Evolutionary conservation across 192 early-diverging fungal genomes (phyloP), one percentile per base, ranked within the genome.

Genomic region (Umbelopsis vinacea): DNA sequence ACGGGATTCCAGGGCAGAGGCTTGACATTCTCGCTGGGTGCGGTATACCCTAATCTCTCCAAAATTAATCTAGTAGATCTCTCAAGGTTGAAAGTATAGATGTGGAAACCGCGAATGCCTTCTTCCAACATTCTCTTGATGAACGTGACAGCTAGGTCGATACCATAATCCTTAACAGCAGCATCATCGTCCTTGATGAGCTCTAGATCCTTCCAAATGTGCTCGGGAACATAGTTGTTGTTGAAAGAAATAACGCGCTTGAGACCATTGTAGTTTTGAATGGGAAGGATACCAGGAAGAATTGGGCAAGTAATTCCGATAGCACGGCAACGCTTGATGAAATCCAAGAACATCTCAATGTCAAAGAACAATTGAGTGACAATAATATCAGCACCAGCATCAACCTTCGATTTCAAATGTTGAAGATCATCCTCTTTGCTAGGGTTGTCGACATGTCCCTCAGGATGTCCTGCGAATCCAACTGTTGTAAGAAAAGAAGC

Each of bases 321-420:
- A 5, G 71, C 88, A 1, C 94, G 89, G 73, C 91, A 90, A n/a
- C 81, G 71, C 55, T 87, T 82, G 55, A 91, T 87, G 92, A 95
- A 99, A 19, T 79, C 71, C 11, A 96, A 45, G 82, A 96, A 98
- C 23, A 89, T 15, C 40, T 90, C 86, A 1, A 84, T 81, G 74
- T 98, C 97, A 77, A 93, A 98, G 69, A 97, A 97, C 12, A 98
- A 77, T 81, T 99, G 98, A 24, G 98, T 96, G 54, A 99, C 91
- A 45, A 97, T 88, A 71, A 96, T 93, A 74, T 99, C 96, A 0
- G 95, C 98, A 14, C 97, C 97, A 8, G 95, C 92, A 48, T 95
- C 88, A 8, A 95, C 86, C 82, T 99, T 99, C 29, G 82, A 89
- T 69, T 93, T 92, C 53, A 99, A 86, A 74, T 89, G 86, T 47